Evolutionary conservation across 768 basidiomycete species (phyloP).

Genomic region (Arthromyces matolae): DNA sequence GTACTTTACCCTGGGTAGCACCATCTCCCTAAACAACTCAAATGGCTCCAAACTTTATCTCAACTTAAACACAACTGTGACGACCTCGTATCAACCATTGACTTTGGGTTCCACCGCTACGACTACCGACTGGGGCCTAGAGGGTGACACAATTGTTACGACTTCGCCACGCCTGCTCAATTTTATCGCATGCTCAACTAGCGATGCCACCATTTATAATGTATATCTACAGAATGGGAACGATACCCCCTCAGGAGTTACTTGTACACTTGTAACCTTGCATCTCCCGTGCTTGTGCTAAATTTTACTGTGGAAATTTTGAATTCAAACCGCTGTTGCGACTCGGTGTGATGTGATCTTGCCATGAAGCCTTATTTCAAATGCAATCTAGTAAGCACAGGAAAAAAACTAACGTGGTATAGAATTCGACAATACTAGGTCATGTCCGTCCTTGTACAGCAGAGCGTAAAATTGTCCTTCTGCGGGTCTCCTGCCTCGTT

Average conservation of each 20-base stretch:
- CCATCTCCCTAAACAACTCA: slow-evolving; percentile 41
- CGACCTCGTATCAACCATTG: slow-evolving; percentile 47
- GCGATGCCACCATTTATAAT: slow-evolving; percentile 36
- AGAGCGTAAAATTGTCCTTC: not conserved
- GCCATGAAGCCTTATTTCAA: no score
- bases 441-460: slow-evolving; percentile 9
- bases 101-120: slow-evolving; percentile 42
- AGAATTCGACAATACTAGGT: no score
- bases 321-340: no score
- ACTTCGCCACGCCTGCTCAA: slow-evolving; percentile 49
- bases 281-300: slow-evolving; percentile 44
- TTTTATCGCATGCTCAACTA: slow-evolving; percentile 50
- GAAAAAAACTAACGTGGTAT: not conserved
- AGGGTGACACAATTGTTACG: slow-evolving; percentile 59
- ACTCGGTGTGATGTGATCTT: no score
- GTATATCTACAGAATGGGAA: slow-evolving; percentile 51
- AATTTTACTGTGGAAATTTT: no score
- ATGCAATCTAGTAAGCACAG: not conserved
- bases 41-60: slow-evolving; percentile 43
- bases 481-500: slow-evolving; percentile 8
- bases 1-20: slow-evolving; percentile 45
- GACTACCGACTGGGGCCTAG: slow-evolving; percentile 54
- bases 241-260: slow-evolving; percentile 37
- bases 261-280: slow-evolving; percentile 37
- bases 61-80: slow-evolving; percentile 40